phyloP scores from a whole-genome alignment of 2,329 filamentous ascomycete genomes.

The Hypoxylon sp. region DNA sequence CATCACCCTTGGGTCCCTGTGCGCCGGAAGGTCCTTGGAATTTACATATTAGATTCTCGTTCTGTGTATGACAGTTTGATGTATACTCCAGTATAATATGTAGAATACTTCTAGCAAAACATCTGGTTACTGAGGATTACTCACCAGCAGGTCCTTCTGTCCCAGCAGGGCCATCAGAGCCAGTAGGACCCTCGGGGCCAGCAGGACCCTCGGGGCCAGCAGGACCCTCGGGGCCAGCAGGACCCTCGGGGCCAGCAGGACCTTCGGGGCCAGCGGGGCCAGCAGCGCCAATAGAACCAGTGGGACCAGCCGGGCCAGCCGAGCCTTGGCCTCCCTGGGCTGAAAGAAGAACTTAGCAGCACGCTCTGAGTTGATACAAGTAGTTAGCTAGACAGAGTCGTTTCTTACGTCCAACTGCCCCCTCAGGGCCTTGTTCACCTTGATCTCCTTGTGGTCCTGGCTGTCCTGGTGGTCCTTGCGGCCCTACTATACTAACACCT shows the following conservation, averaged over 20 bases:
- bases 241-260: background rate
- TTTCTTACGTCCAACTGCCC: background rate
- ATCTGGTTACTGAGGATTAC: background rate
- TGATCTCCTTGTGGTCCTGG: conserved; percentile 5
- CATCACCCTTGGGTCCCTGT: background rate
- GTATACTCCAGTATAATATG: background rate
- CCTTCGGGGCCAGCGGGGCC: background rate
- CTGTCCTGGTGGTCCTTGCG: background rate
- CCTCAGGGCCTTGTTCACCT: conserved; percentile 1
- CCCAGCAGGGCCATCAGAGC: background rate
- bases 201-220: background rate
- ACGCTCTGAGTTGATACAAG: background rate
- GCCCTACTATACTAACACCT: background rate
- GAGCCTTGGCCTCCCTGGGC: background rate
- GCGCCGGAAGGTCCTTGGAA: background rate
- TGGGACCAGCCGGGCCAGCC: background rate
- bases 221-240: background rate
- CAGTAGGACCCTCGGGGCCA: background rate
- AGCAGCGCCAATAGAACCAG: background rate
- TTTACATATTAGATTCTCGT: background rate
- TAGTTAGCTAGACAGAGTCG: background rate
- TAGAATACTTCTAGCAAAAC: background rate
- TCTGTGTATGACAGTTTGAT: background rate
- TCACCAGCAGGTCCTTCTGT: background rate
- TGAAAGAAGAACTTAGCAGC: background rate